Evolutionary conservation across 768 basidiomycete genomes (phyloP).

Genomic region (Gelatoporia subvermispora): DNA sequence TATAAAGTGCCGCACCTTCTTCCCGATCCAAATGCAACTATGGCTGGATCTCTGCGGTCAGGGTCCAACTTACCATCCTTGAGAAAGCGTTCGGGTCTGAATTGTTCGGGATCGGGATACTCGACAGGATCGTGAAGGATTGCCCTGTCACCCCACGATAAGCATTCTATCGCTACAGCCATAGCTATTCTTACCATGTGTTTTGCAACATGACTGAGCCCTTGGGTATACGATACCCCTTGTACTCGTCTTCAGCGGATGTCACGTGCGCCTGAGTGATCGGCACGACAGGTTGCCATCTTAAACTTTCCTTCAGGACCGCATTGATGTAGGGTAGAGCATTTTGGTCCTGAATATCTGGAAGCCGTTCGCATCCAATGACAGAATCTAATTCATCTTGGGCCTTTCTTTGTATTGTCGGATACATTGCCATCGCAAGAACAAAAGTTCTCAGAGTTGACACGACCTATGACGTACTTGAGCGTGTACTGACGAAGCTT

Average conservation of each 20-base stretch:
- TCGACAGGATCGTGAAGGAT: constrained; percentile 6
- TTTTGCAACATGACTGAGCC: constrained; percentile 19
- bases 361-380: constrained; percentile 37
- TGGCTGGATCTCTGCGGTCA: constrained; percentile 12
- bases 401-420: constrained; percentile 31
- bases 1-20: no score
- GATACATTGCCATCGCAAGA: constrained; percentile 33
- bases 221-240: constrained; percentile 34
- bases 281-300: constrained; percentile 33
- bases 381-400: constrained; percentile 33
- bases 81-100: constrained; percentile 16
- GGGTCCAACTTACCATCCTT: constrained; percentile 12
- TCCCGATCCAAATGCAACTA: no score
- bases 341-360: constrained; percentile 29
- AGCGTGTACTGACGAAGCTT: no score
- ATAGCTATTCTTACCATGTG: constrained; percentile 4
- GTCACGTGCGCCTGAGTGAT: constrained; percentile 23
- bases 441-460: constrained; percentile 13
- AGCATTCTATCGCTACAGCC: no score
- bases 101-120: constrained; percentile 10
- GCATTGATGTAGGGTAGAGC: constrained; percentile 19
- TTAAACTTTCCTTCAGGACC: constrained; percentile 26
- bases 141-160: not conserved
- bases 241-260: constrained; percentile 33
- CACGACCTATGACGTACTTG: constrained; percentile 18